A percentile compares a stretch with the other conserved stretches of the same genome.
Conservation (phyloP, 441 rosid species). For the Corymbia calophylla region DNA sequence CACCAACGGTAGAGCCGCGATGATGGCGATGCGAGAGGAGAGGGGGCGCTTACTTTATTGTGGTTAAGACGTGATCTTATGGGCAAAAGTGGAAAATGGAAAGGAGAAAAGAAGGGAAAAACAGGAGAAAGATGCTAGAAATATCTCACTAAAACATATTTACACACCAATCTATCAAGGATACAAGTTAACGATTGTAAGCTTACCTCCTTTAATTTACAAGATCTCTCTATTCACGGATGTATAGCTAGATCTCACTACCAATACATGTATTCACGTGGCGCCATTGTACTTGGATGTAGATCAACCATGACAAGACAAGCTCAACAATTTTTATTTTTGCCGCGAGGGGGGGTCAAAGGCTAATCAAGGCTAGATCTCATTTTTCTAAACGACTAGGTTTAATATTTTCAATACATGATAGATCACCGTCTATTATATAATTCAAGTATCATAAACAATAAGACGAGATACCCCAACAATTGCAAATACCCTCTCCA, state of each 20-base stretch:
- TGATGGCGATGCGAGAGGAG: background rate
- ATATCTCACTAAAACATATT: background rate
- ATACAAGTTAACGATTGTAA: background rate
- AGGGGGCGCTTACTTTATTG: background rate
- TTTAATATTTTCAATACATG: background rate
- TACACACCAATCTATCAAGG: background rate
- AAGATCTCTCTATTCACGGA: background rate
- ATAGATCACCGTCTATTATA: background rate
- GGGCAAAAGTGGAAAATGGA: background rate
- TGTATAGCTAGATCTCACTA: background rate
- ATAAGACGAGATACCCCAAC: constrained; percentile 9
- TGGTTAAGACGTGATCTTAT: background rate
- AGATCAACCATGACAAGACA: background rate
- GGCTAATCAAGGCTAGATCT: background rate
- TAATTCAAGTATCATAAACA: background rate
- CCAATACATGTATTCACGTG: background rate
- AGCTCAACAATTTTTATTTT: background rate
- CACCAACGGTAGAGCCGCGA: background rate
- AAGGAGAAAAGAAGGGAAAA: background rate
- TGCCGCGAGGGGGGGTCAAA: background rate
- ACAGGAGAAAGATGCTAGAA: background rate
- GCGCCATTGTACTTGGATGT: background rate
- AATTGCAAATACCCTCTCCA: background rate
- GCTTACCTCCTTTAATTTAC: background rate
- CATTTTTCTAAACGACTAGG: background rate